phyloP scores from a whole-genome alignment of 805 yeast genomes.

The Candida insectalens region DNA sequence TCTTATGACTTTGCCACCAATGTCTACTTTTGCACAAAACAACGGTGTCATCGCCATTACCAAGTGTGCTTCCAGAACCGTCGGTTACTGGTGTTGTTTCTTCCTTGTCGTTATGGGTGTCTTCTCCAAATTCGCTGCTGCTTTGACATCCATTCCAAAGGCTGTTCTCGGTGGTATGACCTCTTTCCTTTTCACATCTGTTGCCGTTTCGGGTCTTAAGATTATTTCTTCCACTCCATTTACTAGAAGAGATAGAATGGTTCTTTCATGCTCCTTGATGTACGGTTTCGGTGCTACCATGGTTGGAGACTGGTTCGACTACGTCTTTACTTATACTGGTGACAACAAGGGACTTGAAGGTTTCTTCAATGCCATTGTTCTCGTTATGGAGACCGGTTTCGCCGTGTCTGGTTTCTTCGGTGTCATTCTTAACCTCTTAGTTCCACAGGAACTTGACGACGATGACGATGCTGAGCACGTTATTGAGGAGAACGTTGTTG shows the following conservation, averaged over 20 bases:
- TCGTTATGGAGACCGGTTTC: constrained; percentile 50
- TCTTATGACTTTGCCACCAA: constrained; percentile 75
- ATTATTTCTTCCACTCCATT: constrained; percentile 44
- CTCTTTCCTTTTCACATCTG: constrained; percentile 44
- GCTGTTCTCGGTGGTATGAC: constrained; percentile 86
- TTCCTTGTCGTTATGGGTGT: constrained; percentile 81
- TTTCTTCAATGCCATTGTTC: constrained; percentile 40
- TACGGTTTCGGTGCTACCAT: constrained; percentile 44
- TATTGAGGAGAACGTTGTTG: constrained; percentile 25
- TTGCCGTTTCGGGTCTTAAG: constrained; percentile 49
- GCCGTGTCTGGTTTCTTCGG: constrained; percentile 48
- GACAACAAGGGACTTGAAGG: constrained; percentile 33
- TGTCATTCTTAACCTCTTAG: constrained; percentile 35
- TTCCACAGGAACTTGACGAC: constrained; percentile 42
- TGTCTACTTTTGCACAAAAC: constrained; percentile 90
- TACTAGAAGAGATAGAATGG: constrained; percentile 48
- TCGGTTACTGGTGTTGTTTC: constrained; percentile 45
- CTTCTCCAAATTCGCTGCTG: constrained; percentile 80
- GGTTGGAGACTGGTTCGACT: constrained; percentile 36
- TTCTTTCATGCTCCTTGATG: constrained; percentile 39
- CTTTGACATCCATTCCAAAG: constrained; percentile 74
- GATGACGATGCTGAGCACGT: constrained; percentile 29
- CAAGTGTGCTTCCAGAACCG: constrained; percentile 78
- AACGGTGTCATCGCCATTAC: constrained; percentile 92
- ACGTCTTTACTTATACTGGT: constrained; percentile 42